Conservation (phyloP, 257 asterid species). For the Ehretia macrophylla region DNA sequence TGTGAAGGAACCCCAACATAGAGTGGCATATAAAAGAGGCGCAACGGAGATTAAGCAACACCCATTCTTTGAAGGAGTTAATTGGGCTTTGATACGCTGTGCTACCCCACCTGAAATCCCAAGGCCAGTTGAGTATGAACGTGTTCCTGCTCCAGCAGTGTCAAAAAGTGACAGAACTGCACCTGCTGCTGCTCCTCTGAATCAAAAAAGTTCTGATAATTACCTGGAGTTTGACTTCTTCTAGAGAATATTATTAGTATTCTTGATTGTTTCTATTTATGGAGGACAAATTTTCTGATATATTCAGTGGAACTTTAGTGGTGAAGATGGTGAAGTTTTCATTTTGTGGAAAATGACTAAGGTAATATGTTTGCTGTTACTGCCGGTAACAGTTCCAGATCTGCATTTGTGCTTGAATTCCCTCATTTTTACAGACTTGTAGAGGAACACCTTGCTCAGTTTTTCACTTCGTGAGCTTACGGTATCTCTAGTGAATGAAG, state of each 20-base stretch:
- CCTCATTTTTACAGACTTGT: neutral
- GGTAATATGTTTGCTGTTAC: neutral
- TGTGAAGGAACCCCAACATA: slow-evolving; percentile 39
- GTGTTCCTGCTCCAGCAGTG: slow-evolving; percentile 15
- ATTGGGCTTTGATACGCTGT: slow-evolving; percentile 43
- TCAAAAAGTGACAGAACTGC: slow-evolving; percentile 22
- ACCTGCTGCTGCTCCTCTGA: slow-evolving; percentile 12
- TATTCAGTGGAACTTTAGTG: slow-evolving; percentile 6
- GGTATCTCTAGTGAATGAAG: no score
- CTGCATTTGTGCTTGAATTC: neutral
- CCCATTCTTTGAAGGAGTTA: slow-evolving; percentile 43
- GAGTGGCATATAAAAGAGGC: slow-evolving; percentile 42
- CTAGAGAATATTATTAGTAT: slow-evolving; percentile 21
- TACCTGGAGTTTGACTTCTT: slow-evolving; percentile 42
- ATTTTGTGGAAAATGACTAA: neutral
- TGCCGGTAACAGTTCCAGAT: neutral
- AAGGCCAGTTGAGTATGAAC: slow-evolving; percentile 30
- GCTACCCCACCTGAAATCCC: slow-evolving; percentile 46
- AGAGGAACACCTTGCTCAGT: neutral
- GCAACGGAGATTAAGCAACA: slow-evolving; percentile 48
- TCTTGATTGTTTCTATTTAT: slow-evolving; percentile 5
- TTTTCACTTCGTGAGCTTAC: no score
- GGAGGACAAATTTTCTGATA: slow-evolving; percentile 7
- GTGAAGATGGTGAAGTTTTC: slow-evolving; percentile 6
- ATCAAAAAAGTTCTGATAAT: slow-evolving; percentile 25